A percentile compares a stretch with the other conserved stretches of the same genome.
Evolutionary conservation across 2,329 filamentous ascomycete species (phyloP).

Genomic region (Zymoseptoria crescenta): DNA sequence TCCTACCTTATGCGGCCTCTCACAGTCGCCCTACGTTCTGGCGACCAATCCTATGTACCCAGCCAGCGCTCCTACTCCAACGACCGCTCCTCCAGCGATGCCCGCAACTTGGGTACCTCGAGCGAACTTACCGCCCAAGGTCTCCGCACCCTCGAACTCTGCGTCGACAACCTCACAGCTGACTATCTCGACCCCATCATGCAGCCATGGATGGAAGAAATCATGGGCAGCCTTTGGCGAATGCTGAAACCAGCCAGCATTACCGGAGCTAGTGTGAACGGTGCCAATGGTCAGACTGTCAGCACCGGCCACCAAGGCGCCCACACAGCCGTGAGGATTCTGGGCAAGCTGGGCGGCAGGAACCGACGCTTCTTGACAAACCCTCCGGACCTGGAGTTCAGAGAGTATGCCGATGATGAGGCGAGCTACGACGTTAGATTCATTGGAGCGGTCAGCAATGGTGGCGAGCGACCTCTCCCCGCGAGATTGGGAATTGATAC

Average conservation of each 20-base stretch:
- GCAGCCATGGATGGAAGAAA: constrained; percentile 95
- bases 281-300: constrained; percentile 10
- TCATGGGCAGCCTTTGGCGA: constrained; percentile 96
- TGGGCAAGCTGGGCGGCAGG: constrained; percentile 90
- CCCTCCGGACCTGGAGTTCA: constrained; percentile 73
- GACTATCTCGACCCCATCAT: constrained; percentile 98
- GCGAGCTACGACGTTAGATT: constrained; percentile 83
- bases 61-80: constrained; percentile 14
- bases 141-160: constrained; percentile 84
- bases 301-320: constrained; percentile 70
- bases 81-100: constrained; percentile 17
- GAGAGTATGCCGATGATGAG: constrained; percentile 77
- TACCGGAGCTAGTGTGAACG: constrained; percentile 39
- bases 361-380: constrained; percentile 94
- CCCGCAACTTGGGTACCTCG: constrained; percentile 16
- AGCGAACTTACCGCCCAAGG: constrained; percentile 86
- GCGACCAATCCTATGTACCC: constrained; percentile 43
- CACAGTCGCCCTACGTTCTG: constrained; percentile 87
- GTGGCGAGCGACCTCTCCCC: constrained; percentile 72
- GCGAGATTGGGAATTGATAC: constrained; percentile 78
- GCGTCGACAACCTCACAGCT: constrained; percentile 94
- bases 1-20: constrained; percentile 95
- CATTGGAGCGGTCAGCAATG: constrained; percentile 68
- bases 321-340: constrained; percentile 93
- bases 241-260: constrained; percentile 91